Conservation (phyloP, 2,329 filamentous ascomycete species). For the Atkinsonella texensis region DNA sequence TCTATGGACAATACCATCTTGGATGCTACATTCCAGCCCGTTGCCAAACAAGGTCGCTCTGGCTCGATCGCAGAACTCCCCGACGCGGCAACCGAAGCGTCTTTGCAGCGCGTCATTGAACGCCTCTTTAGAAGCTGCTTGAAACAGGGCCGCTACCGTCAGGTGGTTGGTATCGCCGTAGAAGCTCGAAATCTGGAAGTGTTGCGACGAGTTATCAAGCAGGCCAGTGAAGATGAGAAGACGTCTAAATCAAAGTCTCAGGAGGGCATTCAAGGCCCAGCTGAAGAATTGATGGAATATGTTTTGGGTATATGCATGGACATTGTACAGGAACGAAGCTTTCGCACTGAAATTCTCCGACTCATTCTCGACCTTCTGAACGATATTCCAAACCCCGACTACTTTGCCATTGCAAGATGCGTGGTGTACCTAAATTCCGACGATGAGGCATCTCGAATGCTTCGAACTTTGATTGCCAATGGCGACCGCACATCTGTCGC, state of each 20-base stretch:
- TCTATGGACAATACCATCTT: conserved; percentile 52
- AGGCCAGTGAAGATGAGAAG: conserved; percentile 79
- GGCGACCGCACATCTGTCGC: conserved; percentile 69
- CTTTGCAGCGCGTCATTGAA: conserved; percentile 74
- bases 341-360: conserved; percentile 74
- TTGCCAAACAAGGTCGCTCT: conserved; percentile 40
- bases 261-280: conserved; percentile 42
- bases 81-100: conserved; percentile 61
- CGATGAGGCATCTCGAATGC: conserved; percentile 76
- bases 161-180: conserved; percentile 93
- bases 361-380: conserved; percentile 92
- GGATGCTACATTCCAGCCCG: conserved; percentile 44
- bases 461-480: conserved; percentile 68
- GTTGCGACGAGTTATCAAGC: conserved; percentile 73
- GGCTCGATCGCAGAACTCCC: conserved; percentile 53
- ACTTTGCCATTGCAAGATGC: conserved; percentile 96
- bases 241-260: conserved; percentile 44
- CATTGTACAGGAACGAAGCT: conserved; percentile 81
- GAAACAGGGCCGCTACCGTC: conserved; percentile 73
- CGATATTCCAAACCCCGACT: conserved; percentile 85
- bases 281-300: conserved; percentile 95
- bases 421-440: conserved; percentile 93
- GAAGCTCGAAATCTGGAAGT: conserved; percentile 89
- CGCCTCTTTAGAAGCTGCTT: conserved; percentile 87
- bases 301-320: conserved; percentile 95